A percentile compares a stretch with the other conserved stretches of the same genome.
phyloP scores from a whole-genome alignment of 192 early-diverging fungal species.

The Linderina pennispora region DNA sequence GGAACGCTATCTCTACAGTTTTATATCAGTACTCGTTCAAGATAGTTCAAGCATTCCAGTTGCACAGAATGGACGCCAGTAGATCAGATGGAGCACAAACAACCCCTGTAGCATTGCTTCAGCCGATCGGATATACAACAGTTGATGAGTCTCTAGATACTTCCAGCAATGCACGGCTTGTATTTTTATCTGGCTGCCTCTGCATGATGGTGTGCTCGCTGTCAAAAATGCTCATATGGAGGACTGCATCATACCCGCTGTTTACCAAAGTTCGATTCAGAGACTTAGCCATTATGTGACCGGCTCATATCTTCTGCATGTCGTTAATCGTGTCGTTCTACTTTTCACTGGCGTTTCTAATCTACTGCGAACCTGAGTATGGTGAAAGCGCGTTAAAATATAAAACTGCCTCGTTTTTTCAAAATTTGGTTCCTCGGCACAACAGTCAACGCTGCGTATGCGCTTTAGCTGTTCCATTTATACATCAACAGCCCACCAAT shows the following conservation, averaged over 20 bases:
- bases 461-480: constrained; percentile 30
- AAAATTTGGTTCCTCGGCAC: constrained; percentile 38
- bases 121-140: constrained; percentile 17
- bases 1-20: constrained; percentile 3
- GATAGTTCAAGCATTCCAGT: constrained; percentile 5
- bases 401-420: constrained; percentile 31
- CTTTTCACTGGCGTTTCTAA: constrained; percentile 30
- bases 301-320: constrained; percentile 13
- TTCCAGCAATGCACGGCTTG: constrained; percentile 15
- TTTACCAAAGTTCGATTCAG: constrained; percentile 23
- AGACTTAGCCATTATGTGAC: constrained; percentile 34
- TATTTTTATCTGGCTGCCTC: constrained; percentile 28
- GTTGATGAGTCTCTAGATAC: constrained; percentile 20
- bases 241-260: constrained; percentile 24
- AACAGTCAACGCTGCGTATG: constrained; percentile 11
- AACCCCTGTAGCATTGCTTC: constrained; percentile 10
- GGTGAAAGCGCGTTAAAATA: constrained; percentile 18
- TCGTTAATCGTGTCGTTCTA: constrained; percentile 25
- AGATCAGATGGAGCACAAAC: neutral
- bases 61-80: no score
- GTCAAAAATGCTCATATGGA: constrained; percentile 33
- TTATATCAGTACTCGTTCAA: constrained; percentile 10
- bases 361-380: constrained; percentile 25
- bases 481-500: constrained; percentile 24
- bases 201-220: constrained; percentile 10